A percentile compares a stretch with the other conserved stretches of the same genome.
phyloP scores from a whole-genome alignment of 129 eudicot genomes.

The Centella asiatica region DNA sequence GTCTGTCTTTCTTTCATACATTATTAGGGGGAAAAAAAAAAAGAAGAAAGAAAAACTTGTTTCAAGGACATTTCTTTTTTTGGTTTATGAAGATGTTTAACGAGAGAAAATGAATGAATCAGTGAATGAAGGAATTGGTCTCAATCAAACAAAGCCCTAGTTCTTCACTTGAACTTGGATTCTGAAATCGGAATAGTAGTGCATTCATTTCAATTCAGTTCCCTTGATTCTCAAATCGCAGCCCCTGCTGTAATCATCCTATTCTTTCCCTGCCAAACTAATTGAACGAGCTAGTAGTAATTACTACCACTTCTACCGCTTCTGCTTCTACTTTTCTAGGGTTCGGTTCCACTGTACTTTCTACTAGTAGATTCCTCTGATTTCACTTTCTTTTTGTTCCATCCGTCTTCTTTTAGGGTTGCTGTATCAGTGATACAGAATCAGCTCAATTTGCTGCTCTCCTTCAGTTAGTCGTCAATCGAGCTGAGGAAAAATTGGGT shows the following conservation, averaged over 20 bases:
- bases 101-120: too few relatives aligned
- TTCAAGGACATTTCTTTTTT: too few relatives aligned
- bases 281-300: not conserved
- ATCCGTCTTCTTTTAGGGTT: constrained; percentile 45
- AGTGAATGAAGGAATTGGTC: not conserved
- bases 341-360: constrained; percentile 19
- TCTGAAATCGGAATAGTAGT: not conserved
- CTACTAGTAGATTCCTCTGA: too few relatives aligned
- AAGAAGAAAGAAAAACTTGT: too few relatives aligned
- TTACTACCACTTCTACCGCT: too few relatives aligned
- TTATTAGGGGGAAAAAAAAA: too few relatives aligned
- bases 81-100: too few relatives aligned
- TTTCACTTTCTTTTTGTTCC: too few relatives aligned
- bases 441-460: constrained; percentile 1
- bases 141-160: not conserved
- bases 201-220: not conserved
- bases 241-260: not conserved
- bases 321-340: constrained; percentile 10
- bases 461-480: not conserved
- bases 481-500: constrained; percentile 1
- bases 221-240: not conserved
- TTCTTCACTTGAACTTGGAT: not conserved
- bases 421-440: constrained; percentile 14
- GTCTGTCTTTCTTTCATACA: not conserved
- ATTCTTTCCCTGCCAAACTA: not conserved